Evolutionary conservation across 2,329 filamentous ascomycete genomes (phyloP).

Genomic region (Venturia effusa): DNA sequence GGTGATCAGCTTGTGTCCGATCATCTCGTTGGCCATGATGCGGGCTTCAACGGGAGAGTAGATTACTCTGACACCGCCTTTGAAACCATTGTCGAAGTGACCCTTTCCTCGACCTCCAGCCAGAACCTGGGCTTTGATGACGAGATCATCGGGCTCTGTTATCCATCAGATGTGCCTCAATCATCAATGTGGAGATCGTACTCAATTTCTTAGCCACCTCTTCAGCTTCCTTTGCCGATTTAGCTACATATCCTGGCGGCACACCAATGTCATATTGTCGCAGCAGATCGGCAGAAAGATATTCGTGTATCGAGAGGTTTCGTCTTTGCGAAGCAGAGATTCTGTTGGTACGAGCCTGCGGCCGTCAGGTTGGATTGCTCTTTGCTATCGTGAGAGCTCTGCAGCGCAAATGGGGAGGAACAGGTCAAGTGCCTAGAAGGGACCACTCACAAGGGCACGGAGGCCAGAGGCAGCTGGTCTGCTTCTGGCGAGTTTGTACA

Average conservation of each 20-base stretch:
- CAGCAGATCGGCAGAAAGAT: constrained; percentile 87
- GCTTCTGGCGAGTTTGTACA: constrained; percentile 83
- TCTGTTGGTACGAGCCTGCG: constrained; percentile 44
- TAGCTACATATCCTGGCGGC: constrained; percentile 79
- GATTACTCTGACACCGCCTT: constrained; percentile 96
- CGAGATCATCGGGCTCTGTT: constrained; percentile 76
- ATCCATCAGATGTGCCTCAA: constrained; percentile 14
- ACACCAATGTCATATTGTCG: constrained; percentile 92
- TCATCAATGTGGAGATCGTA: constrained; percentile 23
- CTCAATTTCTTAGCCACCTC: constrained; percentile 81
- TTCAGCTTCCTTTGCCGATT: constrained; percentile 78
- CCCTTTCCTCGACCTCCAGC: constrained; percentile 97
- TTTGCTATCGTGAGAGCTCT: no score
- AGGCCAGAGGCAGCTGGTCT: constrained; percentile 71
- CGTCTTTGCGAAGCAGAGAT: constrained; percentile 61
- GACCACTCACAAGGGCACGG: constrained; percentile 31
- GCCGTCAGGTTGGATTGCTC: no score
- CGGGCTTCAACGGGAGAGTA: constrained; percentile 92
- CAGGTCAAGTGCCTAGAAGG: no score
- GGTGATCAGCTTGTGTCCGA: constrained; percentile 98
- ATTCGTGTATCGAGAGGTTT: constrained; percentile 95
- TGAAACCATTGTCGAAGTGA: constrained; percentile 94
- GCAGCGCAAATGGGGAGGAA: background rate
- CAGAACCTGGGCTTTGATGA: constrained; percentile 99
- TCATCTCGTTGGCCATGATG: constrained; percentile 99